phyloP scores from a whole-genome alignment of 768 basidiomycete genomes.

The Obba rivulosa region DNA sequence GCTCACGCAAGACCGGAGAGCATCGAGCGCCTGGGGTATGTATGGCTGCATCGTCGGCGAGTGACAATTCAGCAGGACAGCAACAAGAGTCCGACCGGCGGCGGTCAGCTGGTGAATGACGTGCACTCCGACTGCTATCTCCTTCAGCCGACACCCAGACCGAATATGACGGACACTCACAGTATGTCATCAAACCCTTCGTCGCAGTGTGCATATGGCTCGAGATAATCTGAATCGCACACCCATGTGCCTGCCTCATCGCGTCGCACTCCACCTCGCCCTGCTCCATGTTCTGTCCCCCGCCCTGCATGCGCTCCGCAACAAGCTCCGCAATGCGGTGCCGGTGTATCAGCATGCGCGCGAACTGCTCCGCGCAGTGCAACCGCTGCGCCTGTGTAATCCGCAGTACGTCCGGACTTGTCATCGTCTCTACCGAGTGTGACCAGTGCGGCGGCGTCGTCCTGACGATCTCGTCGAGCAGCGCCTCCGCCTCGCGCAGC shows the following conservation, averaged over 20 bases:
- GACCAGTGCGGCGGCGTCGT: constrained; percentile 74
- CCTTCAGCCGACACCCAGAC: neutral
- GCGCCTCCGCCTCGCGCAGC: constrained; percentile 71
- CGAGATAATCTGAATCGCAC: constrained; percentile 76
- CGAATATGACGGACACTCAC: constrained; percentile 42
- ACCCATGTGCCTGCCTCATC: constrained; percentile 68
- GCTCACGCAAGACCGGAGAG: constrained; percentile 81
- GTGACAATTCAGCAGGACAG: constrained; percentile 84
- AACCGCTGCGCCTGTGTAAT: constrained; percentile 85
- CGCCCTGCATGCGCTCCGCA: constrained; percentile 55
- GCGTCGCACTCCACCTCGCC: constrained; percentile 72
- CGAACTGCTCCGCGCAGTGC: constrained; percentile 84
- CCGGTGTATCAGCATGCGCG: constrained; percentile 82
- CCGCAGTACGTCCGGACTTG: constrained; percentile 81
- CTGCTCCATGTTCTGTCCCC: constrained; percentile 45
- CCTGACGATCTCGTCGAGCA: constrained; percentile 75
- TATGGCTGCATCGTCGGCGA: constrained; percentile 69
- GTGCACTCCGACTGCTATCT: constrained; percentile 75
- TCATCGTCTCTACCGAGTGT: constrained; percentile 74
- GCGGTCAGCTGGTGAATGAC: constrained; percentile 95
- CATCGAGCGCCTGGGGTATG: constrained; percentile 79
- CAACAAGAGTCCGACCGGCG: constrained; percentile 86
- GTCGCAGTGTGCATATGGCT: constrained; percentile 82
- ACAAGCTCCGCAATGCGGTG: constrained; percentile 79
- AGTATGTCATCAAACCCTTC: constrained; percentile 92